These are phyloP conservation scores for Spathaspora sp. DNA, from an alignment of 805 yeast genomes.

Conservation along the genomic window DNA sequence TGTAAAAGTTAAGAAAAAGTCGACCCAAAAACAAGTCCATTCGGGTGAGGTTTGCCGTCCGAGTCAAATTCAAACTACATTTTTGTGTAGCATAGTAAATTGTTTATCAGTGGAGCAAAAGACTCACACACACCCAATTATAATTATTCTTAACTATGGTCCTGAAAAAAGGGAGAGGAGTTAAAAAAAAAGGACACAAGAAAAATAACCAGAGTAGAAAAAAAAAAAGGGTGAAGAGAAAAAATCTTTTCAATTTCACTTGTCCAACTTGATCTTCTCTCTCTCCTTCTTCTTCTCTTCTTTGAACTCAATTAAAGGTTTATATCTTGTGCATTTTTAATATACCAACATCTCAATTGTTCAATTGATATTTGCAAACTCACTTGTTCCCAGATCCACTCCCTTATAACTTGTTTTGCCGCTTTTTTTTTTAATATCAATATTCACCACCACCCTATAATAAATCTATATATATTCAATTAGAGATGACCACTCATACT, in stretches of 20 bases:
- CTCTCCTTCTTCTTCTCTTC: not conserved
- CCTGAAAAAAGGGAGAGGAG: not conserved
- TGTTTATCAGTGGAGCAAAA: not conserved
- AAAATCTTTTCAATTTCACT: not conserved
- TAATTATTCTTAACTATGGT: not conserved
- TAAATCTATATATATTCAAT: slow-evolving; percentile 1
- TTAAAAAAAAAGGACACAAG: not conserved
- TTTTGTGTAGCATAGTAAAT: not conserved
- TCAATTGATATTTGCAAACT: not conserved
- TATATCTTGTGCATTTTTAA: not conserved
- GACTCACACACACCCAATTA: not conserved
- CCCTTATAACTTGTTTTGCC: not conserved
- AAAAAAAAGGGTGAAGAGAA: not conserved
- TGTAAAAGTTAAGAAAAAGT: too few species aligned
- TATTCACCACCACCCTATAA: not conserved
- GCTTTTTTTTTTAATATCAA: too few species aligned
- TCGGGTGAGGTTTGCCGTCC: not conserved
- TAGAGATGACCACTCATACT: slow-evolving; percentile 33
- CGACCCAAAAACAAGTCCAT: too few species aligned
- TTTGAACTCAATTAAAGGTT: not conserved
- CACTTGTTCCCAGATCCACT: not conserved
- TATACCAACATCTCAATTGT: not conserved
- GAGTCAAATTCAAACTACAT: not conserved
- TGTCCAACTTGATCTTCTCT: not conserved
- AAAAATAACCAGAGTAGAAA: too few species aligned